Base-by-base conservation (phyloP, 2,329 filamentous ascomycete species). In the Curvularia sp. region DNA sequence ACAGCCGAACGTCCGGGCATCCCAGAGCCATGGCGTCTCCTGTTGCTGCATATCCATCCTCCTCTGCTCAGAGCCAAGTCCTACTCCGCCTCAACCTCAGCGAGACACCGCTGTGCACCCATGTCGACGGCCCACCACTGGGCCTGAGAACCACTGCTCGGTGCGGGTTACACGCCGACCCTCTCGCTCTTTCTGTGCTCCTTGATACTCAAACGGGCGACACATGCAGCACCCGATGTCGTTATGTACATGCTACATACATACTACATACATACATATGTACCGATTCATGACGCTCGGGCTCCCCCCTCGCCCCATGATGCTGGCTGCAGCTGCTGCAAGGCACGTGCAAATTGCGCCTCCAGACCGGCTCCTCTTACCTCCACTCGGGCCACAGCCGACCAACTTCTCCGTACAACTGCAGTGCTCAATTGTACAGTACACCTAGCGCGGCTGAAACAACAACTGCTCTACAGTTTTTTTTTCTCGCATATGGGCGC, bases 221-320 rank as follows among this genome's bases (percentile, higher is more conserved):
- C 55, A 70, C 69, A 64, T 73, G 70, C 70, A 73, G 68, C 58
- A 61, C 63, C 64, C 66, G 61, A 66, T 66, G 60, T 66, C 53
- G 56, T 55, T 61, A 56, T 63, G 60, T 55, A 58, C 64, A 60
- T 55, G n/a, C n/a, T n/a, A n/a, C n/a, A n/a, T n/a, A n/a, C n/a
- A n/a, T n/a, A n/a, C n/a, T n/a, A n/a, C n/a, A n/a, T n/a, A n/a
- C n/a, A n/a, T n/a, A n/a, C n/a, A n/a, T n/a, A n/a, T n/a, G n/a
- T n/a, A n/a, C 53, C 55, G 64, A 61, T 50, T 63, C 60, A 66
- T 62, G 63, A 66, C 64, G 57, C 51, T 59, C 45, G 49, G 60
- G 43, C 55, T 59, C 21, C 57, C 62, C 60, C 60, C 36, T 50
- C 49, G 38, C 58, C 55, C 53, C 57, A 55, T 47, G 39, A 5